Conservation (phyloP, 1,139 yeast genomes). For the Kodamaea plutei region DNA sequence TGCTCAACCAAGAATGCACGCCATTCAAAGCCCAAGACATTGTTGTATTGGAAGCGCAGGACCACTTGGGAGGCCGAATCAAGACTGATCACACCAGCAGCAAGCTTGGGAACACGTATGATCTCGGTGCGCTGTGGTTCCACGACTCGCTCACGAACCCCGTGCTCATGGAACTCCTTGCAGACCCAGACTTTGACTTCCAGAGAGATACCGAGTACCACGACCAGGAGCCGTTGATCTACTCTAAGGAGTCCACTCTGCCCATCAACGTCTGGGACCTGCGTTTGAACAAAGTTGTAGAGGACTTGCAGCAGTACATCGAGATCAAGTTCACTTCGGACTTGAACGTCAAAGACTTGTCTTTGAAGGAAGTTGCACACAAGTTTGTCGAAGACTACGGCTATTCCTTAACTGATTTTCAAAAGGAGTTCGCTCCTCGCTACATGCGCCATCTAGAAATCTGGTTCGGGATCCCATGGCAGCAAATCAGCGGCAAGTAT, state of each 20-base stretch:
- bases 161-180: slow-evolving; percentile 33
- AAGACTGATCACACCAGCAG: slow-evolving; percentile 26
- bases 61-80: slow-evolving; percentile 47
- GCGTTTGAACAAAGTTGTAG: slow-evolving; percentile 38
- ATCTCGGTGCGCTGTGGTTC: slow-evolving; percentile 87
- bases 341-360: slow-evolving; percentile 43
- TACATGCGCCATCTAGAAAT: slow-evolving; percentile 57
- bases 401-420: slow-evolving; percentile 47
- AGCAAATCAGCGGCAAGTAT: slow-evolving; percentile 61
- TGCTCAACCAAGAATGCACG: slow-evolving; percentile 34
- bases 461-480: slow-evolving; percentile 78
- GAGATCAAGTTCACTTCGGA: slow-evolving; percentile 49
- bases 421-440: slow-evolving; percentile 48
- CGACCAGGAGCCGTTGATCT: slow-evolving; percentile 43
- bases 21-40: slow-evolving; percentile 25
- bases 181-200: slow-evolving; percentile 23
- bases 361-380: slow-evolving; percentile 45
- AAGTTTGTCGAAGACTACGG: slow-evolving; percentile 46
- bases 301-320: slow-evolving; percentile 59
- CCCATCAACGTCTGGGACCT: slow-evolving; percentile 22
- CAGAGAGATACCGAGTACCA: slow-evolving; percentile 43
- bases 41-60: slow-evolving; percentile 48
- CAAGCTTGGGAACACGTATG: slow-evolving; percentile 44
- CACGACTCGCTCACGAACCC: slow-evolving; percentile 73
- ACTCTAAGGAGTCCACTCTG: slow-evolving; percentile 44